Evolutionary conservation across 2,329 filamentous ascomycete species (phyloP).

Genomic region (Fusarium stilboides): DNA sequence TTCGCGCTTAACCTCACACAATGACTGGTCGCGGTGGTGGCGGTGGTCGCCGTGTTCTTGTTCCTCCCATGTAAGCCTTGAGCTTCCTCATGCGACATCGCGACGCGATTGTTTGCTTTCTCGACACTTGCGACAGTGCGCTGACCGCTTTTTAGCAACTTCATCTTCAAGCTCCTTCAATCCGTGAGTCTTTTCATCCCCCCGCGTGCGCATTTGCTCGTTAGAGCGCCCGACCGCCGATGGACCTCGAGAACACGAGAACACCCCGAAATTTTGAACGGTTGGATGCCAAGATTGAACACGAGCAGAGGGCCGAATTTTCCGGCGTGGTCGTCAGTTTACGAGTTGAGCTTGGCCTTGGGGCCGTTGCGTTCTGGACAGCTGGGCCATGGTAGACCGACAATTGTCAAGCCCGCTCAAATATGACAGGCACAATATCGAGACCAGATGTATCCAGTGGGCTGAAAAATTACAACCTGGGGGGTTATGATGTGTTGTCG

Average conservation of each 20-base stretch:
- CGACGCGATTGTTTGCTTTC: slow-evolving; percentile 36
- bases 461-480: background rate
- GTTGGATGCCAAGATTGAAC: background rate
- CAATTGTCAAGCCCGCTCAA: background rate
- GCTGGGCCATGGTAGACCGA: background rate
- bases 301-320: background rate
- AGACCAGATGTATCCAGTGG: background rate
- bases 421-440: background rate
- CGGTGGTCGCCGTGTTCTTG: slow-evolving; percentile 72
- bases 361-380: background rate
- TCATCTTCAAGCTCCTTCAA: slow-evolving; percentile 83
- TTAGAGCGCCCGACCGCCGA: slow-evolving; percentile 29
- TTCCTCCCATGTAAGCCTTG: slow-evolving; percentile 67
- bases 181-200: slow-evolving; percentile 55
- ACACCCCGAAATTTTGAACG: slow-evolving; percentile 6
- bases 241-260: slow-evolving; percentile 35
- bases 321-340: background rate
- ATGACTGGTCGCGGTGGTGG: slow-evolving; percentile 75
- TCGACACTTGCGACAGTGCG: background rate
- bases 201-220: background rate
- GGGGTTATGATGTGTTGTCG: slow-evolving; percentile 5
- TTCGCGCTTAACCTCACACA: slow-evolving; percentile 31
- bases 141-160: slow-evolving; percentile 58
- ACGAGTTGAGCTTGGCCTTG: background rate
- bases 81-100: slow-evolving; percentile 20